Conservation (phyloP, 805 yeast species). For the Ascoidea rubescens region DNA sequence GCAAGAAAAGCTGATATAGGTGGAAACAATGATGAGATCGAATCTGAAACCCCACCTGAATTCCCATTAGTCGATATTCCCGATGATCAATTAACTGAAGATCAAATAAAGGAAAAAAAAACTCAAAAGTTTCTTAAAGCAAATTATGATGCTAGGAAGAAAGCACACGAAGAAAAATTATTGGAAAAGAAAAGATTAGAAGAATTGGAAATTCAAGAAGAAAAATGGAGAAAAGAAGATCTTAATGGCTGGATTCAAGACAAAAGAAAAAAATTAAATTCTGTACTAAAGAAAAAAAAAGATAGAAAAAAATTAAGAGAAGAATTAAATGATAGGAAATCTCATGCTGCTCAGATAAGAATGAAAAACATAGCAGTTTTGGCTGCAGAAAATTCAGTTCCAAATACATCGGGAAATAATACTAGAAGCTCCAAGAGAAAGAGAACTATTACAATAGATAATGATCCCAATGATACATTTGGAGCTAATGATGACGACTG, state of each 20-base stretch:
- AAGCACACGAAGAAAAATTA: conserved; percentile 68
- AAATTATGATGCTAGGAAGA: conserved; percentile 75
- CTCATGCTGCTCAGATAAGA: conserved; percentile 81
- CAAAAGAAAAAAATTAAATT: conserved; percentile 47
- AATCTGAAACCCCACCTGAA: conserved; percentile 34
- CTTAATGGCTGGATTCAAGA: conserved; percentile 67
- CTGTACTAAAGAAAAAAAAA: conserved; percentile 44
- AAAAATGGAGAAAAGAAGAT: conserved; percentile 64
- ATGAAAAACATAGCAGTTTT: conserved; percentile 84
- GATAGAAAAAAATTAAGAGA: conserved; percentile 59
- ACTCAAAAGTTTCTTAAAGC: conserved; percentile 74
- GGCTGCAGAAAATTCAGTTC: conserved; percentile 50
- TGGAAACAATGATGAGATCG: conserved; percentile 31
- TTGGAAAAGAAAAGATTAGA: conserved; percentile 45
- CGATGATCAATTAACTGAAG: conserved; percentile 70
- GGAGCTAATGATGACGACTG: conserved; percentile 96
- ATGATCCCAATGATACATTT: conserved; percentile 86
- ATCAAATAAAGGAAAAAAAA: conserved; percentile 75
- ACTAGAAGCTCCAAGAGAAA: conserved; percentile 30
- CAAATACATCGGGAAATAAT: conserved; percentile 1
- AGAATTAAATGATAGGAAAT: conserved; percentile 77
- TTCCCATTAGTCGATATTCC: conserved; percentile 72
- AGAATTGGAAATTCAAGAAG: conserved; percentile 51
- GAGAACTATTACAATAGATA: conserved; percentile 59
- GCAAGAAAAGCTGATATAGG: conserved; percentile 56